Base-by-base conservation (phyloP, 108 stramenopile genomes). In the Nitzschia sp. region DNA sequence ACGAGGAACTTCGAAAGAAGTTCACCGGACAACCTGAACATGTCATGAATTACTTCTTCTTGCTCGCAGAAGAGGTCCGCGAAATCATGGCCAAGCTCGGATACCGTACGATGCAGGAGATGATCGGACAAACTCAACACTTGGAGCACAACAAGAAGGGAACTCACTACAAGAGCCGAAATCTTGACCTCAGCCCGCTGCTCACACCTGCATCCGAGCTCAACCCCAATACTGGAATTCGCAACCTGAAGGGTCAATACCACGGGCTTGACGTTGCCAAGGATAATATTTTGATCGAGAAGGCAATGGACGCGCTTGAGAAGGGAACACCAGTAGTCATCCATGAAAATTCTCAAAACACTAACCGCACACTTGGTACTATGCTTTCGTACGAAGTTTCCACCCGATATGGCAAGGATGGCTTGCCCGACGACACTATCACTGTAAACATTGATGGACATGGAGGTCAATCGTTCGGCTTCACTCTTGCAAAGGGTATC, bases 1-100 rank as follows among this genome's bases (percentile, higher is more conserved):
- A 98, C 67, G 94, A 96, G 69, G 94, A 97, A 71, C 84, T 98
- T 15, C 80, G 98, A 53, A 78, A 80, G 58, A 97, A 97, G 70
- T 98, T 98, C 79, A 80, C 85, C 44, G 98, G 98, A 32, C 90
- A 96, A 80, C 97, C 98, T 21, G 96, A 97, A 73, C 96, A 97
- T 77, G 98, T 99, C 29, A 80, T 97, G 64, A 97, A 97, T 77
- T 99, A 95, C 82, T 95, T 97, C 71, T 96, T 93, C 68, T 75
- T 97, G 69, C 76, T 97, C 76, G 97, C 96, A 45, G 97, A 97
- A 76, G 96, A 97, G 64, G 81, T 95, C 66, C 90, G 98, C 32
- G 94, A 96, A 68, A 94, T 93, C 52, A 96, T 98, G 96, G 96
- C 96, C 23, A 82, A 89, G 69, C 60, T 98, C 45, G 98, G 98